Evolutionary conservation across 805 yeast genomes (phyloP), one percentile per base, ranked within the genome.

Genomic region (Yarrowia divulgata): DNA sequence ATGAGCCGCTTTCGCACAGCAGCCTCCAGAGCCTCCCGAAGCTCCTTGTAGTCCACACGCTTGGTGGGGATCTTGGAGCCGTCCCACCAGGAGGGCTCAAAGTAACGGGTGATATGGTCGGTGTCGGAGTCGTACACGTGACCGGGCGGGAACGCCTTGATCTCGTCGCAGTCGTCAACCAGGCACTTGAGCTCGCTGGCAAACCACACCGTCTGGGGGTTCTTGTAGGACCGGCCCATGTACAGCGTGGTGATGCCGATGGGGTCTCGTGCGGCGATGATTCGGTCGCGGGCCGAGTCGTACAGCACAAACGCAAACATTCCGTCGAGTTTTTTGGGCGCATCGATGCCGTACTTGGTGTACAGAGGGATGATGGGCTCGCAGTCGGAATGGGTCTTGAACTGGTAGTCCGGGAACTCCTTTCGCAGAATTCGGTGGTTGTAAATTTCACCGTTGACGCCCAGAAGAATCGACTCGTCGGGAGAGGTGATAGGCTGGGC

Each of bases 1-100:
- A 95, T 95, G 77, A 95, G 86, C 85, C 99, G 90, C 90, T 95
- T 95, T 85, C 99, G 90, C 69, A 95, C 99, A 62, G 99, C 93
- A 82, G 90, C 82, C 81, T 95, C 99, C 78, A 95, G 85, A 63
- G 91, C 80, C 76, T 88, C 90, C 80, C 97, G 89, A 71, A 95
- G 85, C 70, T 81, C 74, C 76, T 79, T 86, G 78, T 83, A 87
- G 79, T 94, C 97, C 57, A 90, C 91, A 54, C 88, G 91, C 70
- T 85, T 85, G 50, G 89, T 79, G 74, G 99, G 97, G 72, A 90
- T 85, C 78, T 84, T 84, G 67, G 82, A 72, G 73, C 85, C 97
- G 77, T 93, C 96, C 90, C 97, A 90, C 99, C 99, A 95, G 69
- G 88, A 79, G 74, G 99, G 99, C 73, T 85, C 84, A 87, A 88